Conservation (phyloP, 306 rosid species). For the Cajanus cajan region DNA sequence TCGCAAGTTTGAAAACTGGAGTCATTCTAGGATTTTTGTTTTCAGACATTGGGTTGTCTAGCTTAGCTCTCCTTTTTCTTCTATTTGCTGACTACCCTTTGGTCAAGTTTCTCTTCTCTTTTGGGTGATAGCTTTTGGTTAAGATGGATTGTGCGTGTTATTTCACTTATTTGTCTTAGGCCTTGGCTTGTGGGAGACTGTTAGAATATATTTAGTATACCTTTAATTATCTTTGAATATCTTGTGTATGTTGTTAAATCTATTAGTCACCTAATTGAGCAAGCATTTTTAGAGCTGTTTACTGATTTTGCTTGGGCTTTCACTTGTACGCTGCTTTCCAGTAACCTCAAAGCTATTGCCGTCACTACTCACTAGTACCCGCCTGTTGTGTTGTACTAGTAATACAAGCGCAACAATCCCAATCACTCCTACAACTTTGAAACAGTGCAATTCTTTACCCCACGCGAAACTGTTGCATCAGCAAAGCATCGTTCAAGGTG, state of each 20-base stretch:
- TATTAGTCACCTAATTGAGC: neutral
- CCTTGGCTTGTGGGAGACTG: neutral
- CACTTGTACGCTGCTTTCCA: no score
- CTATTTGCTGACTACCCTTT: neutral
- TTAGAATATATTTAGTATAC: neutral
- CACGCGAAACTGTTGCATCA: no score
- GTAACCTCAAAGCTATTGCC: no score
- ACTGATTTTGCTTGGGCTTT: neutral
- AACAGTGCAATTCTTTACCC: no score
- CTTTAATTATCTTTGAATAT: neutral
- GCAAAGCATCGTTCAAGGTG: no score
- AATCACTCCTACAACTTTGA: no score
- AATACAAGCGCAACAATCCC: no score
- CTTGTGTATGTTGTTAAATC: neutral
- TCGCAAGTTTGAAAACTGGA: neutral
- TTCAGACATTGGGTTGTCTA: neutral
- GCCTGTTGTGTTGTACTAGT: no score
- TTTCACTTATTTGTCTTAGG: neutral
- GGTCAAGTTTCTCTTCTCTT: neutral
- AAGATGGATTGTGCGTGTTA: neutral
- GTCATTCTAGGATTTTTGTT: neutral
- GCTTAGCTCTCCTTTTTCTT: neutral
- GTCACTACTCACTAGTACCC: no score
- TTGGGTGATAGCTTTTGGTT: neutral
- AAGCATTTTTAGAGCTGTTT: neutral